phyloP scores from a whole-genome alignment of 257 asterid genomes.

The Solanum lignicaule region DNA sequence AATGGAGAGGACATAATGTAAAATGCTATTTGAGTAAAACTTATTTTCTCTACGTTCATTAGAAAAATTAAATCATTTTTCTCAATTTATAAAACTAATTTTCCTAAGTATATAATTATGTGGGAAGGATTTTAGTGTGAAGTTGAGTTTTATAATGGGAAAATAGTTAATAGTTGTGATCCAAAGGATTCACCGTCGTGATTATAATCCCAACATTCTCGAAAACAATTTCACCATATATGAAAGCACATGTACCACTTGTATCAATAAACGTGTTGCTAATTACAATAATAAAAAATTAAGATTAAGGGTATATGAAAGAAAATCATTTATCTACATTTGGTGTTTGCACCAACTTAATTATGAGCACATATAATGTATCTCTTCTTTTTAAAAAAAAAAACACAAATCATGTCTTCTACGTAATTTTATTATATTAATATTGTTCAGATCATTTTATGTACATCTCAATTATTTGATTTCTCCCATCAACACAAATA shows the following conservation, averaged over 20 bases:
- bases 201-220: background rate
- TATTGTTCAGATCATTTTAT: background rate
- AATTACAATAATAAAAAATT: background rate
- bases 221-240: background rate
- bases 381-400: too few species aligned
- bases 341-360: background rate
- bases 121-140: background rate
- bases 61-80: too few species aligned
- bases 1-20: too few species aligned
- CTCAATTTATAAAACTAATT: background rate
- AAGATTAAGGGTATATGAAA: background rate
- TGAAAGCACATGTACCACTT: background rate
- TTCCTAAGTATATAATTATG: background rate
- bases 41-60: background rate
- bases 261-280: background rate
- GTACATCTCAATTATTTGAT: background rate
- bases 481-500: accelerated
- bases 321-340: background rate
- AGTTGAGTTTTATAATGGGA: background rate
- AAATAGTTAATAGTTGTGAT: background rate
- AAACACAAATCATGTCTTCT: background rate
- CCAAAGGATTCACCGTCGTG: conserved; percentile 4
- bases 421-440: background rate
- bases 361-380: too few species aligned
- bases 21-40: background rate